phyloP scores from a whole-genome alignment of 1,139 yeast species.

The Lodderomyces elongisporus region DNA sequence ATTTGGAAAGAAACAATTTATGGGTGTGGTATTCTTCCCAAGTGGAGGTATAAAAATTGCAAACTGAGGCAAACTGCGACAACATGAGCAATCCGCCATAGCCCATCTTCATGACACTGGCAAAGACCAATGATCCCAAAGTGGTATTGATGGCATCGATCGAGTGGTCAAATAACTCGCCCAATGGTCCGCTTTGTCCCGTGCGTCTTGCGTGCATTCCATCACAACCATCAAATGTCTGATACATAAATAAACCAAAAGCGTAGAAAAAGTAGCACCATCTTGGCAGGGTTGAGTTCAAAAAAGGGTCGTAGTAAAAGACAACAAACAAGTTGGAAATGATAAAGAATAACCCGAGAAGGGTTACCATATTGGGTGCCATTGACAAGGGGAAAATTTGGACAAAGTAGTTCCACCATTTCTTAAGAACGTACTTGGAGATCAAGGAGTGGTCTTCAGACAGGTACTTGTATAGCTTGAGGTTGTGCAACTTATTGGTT shows the following conservation, averaged over 20 bases:
- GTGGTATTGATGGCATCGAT: slow-evolving; percentile 90
- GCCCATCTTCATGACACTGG: slow-evolving; percentile 70
- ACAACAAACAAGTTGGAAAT: slow-evolving; percentile 59
- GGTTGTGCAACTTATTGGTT: slow-evolving; percentile 51
- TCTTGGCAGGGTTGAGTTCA: slow-evolving; percentile 56
- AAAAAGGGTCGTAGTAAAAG: slow-evolving; percentile 68
- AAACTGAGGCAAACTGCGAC: slow-evolving; percentile 70
- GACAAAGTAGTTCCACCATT: slow-evolving; percentile 74
- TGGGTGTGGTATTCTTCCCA: slow-evolving; percentile 98
- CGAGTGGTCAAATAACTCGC: slow-evolving; percentile 92
- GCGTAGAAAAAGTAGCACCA: slow-evolving; percentile 85
- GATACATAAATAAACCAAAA: slow-evolving; percentile 80
- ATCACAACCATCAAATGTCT: slow-evolving; percentile 95
- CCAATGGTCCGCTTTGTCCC: slow-evolving; percentile 91
- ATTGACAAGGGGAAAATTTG: slow-evolving; percentile 72
- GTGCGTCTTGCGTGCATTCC: slow-evolving; percentile 93
- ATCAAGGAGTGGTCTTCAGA: slow-evolving; percentile 80
- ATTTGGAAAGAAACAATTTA: slow-evolving; percentile 67
- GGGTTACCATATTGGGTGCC: slow-evolving; percentile 87
- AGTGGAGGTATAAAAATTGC: slow-evolving; percentile 83
- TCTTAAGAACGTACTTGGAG: slow-evolving; percentile 70
- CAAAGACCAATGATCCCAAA: slow-evolving; percentile 66
- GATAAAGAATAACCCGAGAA: slow-evolving; percentile 71
- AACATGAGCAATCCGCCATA: slow-evolving; percentile 57
- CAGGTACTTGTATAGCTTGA: slow-evolving; percentile 62